These are phyloP conservation scores for Chrysochromulina tobinii DNA, from an alignment of 78 protist genomes.

Conservation along the genomic window DNA sequence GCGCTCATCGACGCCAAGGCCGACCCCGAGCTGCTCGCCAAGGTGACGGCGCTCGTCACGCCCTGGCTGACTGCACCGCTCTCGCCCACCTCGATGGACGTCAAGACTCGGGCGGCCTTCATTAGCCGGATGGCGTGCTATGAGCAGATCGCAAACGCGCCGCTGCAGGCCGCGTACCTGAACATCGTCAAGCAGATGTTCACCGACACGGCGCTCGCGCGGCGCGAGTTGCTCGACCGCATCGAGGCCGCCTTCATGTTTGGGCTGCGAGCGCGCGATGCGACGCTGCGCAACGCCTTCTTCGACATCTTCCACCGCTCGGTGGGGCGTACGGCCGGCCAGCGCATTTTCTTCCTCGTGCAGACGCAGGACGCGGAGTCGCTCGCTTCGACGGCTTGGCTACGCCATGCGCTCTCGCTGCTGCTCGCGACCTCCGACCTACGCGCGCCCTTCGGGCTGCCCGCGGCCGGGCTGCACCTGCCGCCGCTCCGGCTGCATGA, in stretches of 20 bases:
- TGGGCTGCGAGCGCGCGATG: conserved; percentile 63
- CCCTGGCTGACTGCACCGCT: conserved; percentile 38
- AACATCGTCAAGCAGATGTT: conserved; percentile 40
- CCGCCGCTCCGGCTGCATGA: not conserved
- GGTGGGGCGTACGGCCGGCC: conserved; percentile 23
- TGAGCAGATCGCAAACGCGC: conserved; percentile 31
- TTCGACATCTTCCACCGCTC: conserved; percentile 15
- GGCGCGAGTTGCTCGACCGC: conserved; percentile 51
- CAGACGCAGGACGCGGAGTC: conserved; percentile 69
- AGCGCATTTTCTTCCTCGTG: conserved; percentile 53
- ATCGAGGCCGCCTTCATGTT: conserved; percentile 66
- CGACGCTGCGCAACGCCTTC: conserved; percentile 42
- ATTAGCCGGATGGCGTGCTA: conserved; percentile 53
- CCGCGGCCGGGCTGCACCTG: not conserved
- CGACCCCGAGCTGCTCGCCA: conserved; percentile 50
- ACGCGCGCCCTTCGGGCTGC: not conserved
- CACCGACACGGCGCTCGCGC: not conserved
- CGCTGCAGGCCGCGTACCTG: conserved; percentile 36
- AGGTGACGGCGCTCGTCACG: conserved; percentile 24
- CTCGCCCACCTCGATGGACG: not conserved
- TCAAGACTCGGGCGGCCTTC: conserved; percentile 58
- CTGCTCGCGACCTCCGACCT: conserved; percentile 33
- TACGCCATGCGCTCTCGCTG: conserved; percentile 69
- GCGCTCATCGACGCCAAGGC: conserved; percentile 38
- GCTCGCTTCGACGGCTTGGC: conserved; percentile 64